Evolutionary conservation across 202 grass and related monocot genomes (phyloP), one percentile per base, ranked within the genome.

Genomic region (Panicum virgatum): DNA sequence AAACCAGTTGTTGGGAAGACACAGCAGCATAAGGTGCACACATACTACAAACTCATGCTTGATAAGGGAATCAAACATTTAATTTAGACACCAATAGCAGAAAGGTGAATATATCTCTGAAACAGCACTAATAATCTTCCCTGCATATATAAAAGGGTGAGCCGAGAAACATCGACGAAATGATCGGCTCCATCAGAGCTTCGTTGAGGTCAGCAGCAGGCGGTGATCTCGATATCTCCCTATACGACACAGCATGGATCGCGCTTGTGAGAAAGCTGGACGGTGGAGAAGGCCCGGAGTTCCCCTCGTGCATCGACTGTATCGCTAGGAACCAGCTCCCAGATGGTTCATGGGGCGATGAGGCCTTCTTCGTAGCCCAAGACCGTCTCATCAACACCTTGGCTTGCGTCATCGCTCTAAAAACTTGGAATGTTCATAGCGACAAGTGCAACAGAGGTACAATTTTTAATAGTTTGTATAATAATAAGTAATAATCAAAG

Each of bases 311-410:
- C n/a, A n/a, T n/a, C n/a, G n/a, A n/a, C 18, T 92, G 93, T 90
- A 96, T 96, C 7, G 73, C 68, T n/a, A 34, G 18, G 7, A 96
- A 92, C 62, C 93, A 96, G 62, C 77, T 87, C 5, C 34, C 73
- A 0, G 93, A 96, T 11, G 88, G 90, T 10, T 92, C 90, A 18
- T 96, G 93, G 90, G 93, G 90, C 12, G 90, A 96, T 4, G 50
- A 18, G 0, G 7, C 54, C 29, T 29, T 83, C 54, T 92, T 96
- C 86, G 56, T 75, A 6, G 81, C 76, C 26, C 51, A 82, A 15
- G 93, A 96, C 37, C 67, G 88, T 23, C 83, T 96, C 22, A 83
- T 96, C 44, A 92, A 78, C 86, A 96, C 93, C 26, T 83, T 96
- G 0, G 90, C 83, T 2, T 96, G 90, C 56, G 71, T 89, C 36